A percentile compares a stretch with the other conserved stretches of the same genome.
Conservation (phyloP, 805 yeast genomes). For the Ogataea salicorniae region DNA sequence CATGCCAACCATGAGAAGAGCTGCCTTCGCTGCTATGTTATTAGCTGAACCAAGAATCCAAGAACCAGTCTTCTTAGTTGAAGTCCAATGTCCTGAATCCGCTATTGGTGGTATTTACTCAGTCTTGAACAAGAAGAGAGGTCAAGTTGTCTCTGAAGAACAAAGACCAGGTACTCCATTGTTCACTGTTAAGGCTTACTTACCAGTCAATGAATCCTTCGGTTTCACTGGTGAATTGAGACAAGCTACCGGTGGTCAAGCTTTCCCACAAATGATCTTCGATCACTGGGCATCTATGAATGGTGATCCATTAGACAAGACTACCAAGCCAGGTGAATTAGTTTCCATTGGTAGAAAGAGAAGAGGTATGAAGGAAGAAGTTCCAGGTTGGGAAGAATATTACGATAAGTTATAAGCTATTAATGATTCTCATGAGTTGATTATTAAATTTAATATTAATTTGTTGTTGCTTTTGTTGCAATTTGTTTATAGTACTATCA, state of each 20-base stretch:
- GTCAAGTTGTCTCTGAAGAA: constrained; percentile 98
- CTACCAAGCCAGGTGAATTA: constrained; percentile 59
- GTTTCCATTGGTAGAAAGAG: constrained; percentile 74
- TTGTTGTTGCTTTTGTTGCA: constrained; percentile 3
- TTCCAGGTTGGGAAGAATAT: constrained; percentile 99
- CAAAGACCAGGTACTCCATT: constrained; percentile 99
- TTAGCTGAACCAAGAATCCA: constrained; percentile 98
- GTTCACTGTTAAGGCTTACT: constrained; percentile 99
- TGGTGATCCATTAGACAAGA: constrained; percentile 91
- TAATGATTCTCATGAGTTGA: not conserved
- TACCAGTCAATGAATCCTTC: constrained; percentile 99
- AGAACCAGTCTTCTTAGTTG: constrained; percentile 99
- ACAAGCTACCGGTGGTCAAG: constrained; percentile 99
- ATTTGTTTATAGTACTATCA: constrained; percentile 13
- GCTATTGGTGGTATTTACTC: constrained; percentile 99
- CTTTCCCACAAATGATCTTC: constrained; percentile 99
- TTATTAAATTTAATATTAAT: not conserved
- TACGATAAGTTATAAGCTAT: constrained; percentile 74
- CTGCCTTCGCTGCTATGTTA: constrained; percentile 95
- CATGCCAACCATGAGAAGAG: constrained; percentile 99
- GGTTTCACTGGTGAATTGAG: constrained; percentile 99
- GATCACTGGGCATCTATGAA: constrained; percentile 94
- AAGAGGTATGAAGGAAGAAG: constrained; percentile 93
- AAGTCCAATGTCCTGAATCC: constrained; percentile 98
- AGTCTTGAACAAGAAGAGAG: constrained; percentile 98